Evolutionary conservation across 352 stramenopile genomes (phyloP).

Genomic region (Phytopythium ostracodes): DNA sequence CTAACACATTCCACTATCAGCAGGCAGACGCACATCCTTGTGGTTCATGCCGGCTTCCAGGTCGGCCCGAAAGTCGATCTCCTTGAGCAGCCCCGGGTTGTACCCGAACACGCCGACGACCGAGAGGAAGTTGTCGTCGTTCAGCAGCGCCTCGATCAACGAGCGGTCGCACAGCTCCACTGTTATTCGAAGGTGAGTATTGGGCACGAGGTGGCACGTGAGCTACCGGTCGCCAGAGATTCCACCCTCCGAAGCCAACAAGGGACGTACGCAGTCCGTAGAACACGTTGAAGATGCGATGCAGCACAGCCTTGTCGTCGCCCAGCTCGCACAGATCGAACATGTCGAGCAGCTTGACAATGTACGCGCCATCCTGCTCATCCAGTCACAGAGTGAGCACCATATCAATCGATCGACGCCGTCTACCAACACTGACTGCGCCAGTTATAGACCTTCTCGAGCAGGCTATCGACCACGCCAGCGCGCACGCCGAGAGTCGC

Average conservation of each 20-base stretch:
- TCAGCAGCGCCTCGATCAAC: slow-evolving; percentile 68
- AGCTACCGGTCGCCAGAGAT: neutral
- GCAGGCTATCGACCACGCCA: slow-evolving; percentile 44
- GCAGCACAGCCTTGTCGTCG: slow-evolving; percentile 47
- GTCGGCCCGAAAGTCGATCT: slow-evolving; percentile 70
- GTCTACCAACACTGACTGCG: neutral
- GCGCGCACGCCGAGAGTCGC: slow-evolving; percentile 48
- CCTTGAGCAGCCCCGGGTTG: slow-evolving; percentile 68
- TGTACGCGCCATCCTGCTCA: slow-evolving; percentile 60
- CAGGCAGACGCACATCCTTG: slow-evolving; percentile 39
- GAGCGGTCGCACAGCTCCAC: slow-evolving; percentile 71
- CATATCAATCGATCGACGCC: neutral
- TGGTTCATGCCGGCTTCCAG: slow-evolving; percentile 60
- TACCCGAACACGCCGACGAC: slow-evolving; percentile 78
- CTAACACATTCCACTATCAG: neutral
- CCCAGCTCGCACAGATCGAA: slow-evolving; percentile 73
- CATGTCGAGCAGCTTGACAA: slow-evolving; percentile 68
- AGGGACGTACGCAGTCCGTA: slow-evolving; percentile 48
- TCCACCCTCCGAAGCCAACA: neutral
- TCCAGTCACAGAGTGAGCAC: neutral
- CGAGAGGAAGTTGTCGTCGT: slow-evolving; percentile 74
- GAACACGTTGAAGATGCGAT: slow-evolving; percentile 75
- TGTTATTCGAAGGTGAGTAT: slow-evolving; percentile 12
- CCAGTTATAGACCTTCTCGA: slow-evolving; percentile 25
- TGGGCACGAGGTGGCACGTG: neutral